A percentile compares a stretch with the other conserved stretches of the same genome.
Conservation (phyloP, 2,329 filamentous ascomycete species). For the Zymoseptoria tritici region DNA sequence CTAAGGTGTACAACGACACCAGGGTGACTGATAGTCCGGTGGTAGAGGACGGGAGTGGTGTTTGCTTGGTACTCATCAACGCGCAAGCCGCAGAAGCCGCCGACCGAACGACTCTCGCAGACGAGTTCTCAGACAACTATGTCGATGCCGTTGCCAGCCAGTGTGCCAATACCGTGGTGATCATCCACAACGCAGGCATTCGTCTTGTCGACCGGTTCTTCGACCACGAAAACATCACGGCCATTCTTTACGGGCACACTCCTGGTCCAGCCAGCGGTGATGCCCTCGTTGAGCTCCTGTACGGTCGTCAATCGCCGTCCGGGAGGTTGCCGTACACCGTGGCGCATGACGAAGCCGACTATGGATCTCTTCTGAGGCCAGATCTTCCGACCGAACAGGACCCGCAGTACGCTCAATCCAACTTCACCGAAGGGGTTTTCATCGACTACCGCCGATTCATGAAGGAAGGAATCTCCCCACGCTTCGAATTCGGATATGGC, state of each 20-base stretch:
- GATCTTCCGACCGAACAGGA: conserved; percentile 9
- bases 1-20: conserved; percentile 12
- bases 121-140: conserved; percentile 16
- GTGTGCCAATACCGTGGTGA: conserved; percentile 47
- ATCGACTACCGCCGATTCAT: conserved; percentile 41
- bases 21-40: conserved; percentile 14
- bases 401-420: conserved; percentile 18
- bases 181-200: conserved; percentile 36
- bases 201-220: conserved; percentile 24
- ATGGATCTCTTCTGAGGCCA: conserved; percentile 19
- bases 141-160: conserved; percentile 20
- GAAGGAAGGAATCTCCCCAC: conserved; percentile 33
- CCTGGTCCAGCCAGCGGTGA: conserved; percentile 19
- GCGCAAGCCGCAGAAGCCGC: conserved; percentile 18
- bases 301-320: conserved; percentile 22
- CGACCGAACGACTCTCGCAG: conserved; percentile 15
- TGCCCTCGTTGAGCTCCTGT: conserved; percentile 19
- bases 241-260: conserved; percentile 13
- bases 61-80: conserved; percentile 26
- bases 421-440: conserved; percentile 35
- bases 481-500: conserved; percentile 40
- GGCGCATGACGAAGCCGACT: conserved; percentile 24
- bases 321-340: conserved; percentile 27
- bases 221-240: conserved; percentile 24
- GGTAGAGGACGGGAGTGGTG: conserved; percentile 16